Evolutionary conservation across 148 eudicot genomes (phyloP).

Genomic region (Vaccinium vitisidaea): DNA sequence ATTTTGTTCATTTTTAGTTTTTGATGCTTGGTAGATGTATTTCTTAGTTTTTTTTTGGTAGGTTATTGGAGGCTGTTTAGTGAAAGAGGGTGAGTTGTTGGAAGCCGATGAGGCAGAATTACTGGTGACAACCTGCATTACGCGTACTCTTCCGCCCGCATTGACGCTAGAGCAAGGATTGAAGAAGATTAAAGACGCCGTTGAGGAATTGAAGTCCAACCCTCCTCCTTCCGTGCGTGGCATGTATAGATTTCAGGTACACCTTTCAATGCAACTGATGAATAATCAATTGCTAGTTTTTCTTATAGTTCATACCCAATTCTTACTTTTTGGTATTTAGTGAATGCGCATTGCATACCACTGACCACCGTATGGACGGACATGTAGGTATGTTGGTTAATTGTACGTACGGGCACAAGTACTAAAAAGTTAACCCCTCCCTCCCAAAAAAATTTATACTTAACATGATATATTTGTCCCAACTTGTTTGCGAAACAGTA

Average conservation of each 20-base stretch:
- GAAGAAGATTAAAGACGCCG: conserved; percentile 51
- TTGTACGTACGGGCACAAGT: background rate
- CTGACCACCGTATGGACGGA: background rate
- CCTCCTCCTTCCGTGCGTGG: conserved; percentile 61
- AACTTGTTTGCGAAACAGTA: too few species aligned
- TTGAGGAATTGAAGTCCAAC: conserved; percentile 53
- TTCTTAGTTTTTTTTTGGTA: conserved; percentile 5
- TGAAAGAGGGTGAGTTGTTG: conserved; percentile 18
- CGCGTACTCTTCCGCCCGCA: conserved; percentile 65
- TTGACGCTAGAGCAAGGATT: conserved; percentile 74
- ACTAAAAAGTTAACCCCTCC: too few species aligned
- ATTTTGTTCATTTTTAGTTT: background rate
- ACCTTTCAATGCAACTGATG: background rate
- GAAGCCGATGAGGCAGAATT: conserved; percentile 36
- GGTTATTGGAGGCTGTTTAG: conserved; percentile 8
- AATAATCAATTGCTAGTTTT: background rate
- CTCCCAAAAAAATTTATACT: too few species aligned
- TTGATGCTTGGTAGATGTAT: background rate
- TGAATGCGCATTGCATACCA: too few species aligned
- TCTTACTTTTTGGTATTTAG: too few species aligned
- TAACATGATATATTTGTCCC: too few species aligned
- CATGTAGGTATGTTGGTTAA: background rate
- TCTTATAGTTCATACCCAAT: too few species aligned
- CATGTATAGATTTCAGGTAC: conserved; percentile 79
- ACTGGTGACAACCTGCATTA: conserved; percentile 58